phyloP scores from a whole-genome alignment of 768 basidiomycete genomes.

The Pholiota conissans region DNA sequence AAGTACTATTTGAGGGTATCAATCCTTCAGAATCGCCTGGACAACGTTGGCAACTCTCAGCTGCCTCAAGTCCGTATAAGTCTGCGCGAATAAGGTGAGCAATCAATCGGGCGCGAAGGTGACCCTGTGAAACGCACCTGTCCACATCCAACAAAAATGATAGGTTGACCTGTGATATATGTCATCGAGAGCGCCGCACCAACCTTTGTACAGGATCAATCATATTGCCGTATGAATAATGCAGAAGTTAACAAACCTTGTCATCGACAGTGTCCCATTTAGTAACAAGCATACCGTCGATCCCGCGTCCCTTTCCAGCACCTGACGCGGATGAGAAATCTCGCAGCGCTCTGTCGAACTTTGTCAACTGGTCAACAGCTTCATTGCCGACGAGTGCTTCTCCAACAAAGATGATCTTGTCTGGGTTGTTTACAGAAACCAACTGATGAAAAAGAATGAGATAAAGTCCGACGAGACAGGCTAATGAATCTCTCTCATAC shows the following conservation, averaged over 20 bases:
- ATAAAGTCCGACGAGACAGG: neutral
- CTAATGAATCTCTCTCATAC: conserved; percentile 30
- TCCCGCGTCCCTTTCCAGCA: conserved; percentile 77
- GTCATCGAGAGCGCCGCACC: conserved; percentile 99
- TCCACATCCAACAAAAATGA: conserved; percentile 97
- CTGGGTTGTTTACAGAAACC: conserved; percentile 90
- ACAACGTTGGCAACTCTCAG: conserved; percentile 91
- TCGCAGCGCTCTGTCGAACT: conserved; percentile 91
- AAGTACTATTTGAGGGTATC: conserved; percentile 11
- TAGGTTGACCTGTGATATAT: conserved; percentile 97
- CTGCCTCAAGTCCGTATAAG: conserved; percentile 94
- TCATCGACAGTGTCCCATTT: conserved; percentile 99
- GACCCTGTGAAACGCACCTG: conserved; percentile 56
- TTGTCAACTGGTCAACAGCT: conserved; percentile 95
- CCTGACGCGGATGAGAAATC: conserved; percentile 84
- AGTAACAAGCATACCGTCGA: conserved; percentile 97
- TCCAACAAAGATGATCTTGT: conserved; percentile 98
- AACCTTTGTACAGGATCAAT: conserved; percentile 55
- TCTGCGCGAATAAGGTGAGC: conserved; percentile 48
- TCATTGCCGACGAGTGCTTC: conserved; percentile 99
- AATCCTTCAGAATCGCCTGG: conserved; percentile 85
- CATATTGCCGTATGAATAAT: neutral
- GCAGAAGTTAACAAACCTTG: conserved; percentile 56
- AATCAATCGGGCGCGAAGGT: neutral
- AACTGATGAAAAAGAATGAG: conserved; percentile 48